Evolutionary conservation across 1,284 basidiomycete genomes (phyloP).

Genomic region (Termitomyces sp.): DNA sequence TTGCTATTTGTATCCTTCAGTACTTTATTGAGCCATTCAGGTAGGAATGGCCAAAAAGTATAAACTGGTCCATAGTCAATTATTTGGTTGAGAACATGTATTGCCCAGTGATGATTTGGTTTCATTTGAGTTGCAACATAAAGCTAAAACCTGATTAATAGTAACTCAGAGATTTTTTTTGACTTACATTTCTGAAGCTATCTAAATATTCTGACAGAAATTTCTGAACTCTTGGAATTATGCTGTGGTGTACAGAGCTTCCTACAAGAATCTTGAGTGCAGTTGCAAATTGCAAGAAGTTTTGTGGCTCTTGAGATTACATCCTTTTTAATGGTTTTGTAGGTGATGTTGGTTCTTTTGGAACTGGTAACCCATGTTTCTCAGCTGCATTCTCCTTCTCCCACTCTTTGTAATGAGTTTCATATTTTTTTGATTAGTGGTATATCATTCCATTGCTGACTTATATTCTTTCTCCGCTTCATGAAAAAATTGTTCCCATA

Average conservation of each 20-base stretch:
- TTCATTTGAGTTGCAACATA: not conserved
- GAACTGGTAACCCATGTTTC: not conserved
- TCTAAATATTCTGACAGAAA: not conserved
- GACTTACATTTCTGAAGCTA: not conserved
- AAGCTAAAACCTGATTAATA: not conserved
- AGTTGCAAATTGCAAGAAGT: not conserved
- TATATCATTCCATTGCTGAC: not conserved
- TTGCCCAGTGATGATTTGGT: slow-evolving; percentile 1
- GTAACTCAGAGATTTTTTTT: not conserved
- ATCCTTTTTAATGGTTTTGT: not conserved
- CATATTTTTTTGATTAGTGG: not conserved
- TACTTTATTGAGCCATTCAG: not conserved
- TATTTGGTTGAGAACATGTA: not conserved
- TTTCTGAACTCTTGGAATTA: not conserved
- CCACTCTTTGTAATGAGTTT: not conserved
- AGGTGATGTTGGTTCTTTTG: not conserved
- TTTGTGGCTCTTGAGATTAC: not conserved
- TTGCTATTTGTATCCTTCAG: slow-evolving; percentile 4
- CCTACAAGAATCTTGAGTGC: not conserved
- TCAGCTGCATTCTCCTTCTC: not conserved
- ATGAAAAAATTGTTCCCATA: not conserved
- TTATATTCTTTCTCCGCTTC: not conserved
- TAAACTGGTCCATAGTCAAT: not conserved
- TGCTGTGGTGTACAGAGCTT: not conserved
- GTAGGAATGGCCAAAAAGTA: not conserved